A percentile compares a stretch with the other conserved stretches of the same genome.
Conservation (phyloP, 345 rosid genomes). For the Linum trigynum region DNA sequence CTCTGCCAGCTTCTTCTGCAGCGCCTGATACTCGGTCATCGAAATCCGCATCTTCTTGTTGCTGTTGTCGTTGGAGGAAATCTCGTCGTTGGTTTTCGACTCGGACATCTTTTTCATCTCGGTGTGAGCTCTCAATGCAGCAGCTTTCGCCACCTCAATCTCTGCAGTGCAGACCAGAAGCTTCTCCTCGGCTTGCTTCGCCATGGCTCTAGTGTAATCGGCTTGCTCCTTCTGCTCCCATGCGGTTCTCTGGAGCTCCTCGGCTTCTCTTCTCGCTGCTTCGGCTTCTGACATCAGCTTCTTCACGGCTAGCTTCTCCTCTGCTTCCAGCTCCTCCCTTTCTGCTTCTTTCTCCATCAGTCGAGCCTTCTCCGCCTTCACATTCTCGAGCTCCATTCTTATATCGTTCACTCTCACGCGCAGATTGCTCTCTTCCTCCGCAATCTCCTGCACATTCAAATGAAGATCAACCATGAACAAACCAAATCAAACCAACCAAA, state of each 20-base stretch:
- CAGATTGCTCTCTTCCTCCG: constrained; percentile 54
- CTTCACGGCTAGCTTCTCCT: constrained; percentile 18
- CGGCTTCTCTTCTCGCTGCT: constrained; percentile 43
- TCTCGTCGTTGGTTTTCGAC: constrained; percentile 15
- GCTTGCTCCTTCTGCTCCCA: constrained; percentile 41
- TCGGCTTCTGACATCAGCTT: constrained; percentile 40
- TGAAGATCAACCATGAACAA: too few species aligned
- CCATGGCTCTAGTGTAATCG: constrained; percentile 24
- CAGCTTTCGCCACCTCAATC: constrained; percentile 46
- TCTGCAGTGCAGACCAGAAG: constrained; percentile 33
- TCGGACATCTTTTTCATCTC: constrained; percentile 42
- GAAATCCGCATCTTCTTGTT: constrained; percentile 42
- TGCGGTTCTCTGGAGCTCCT: constrained; percentile 30
- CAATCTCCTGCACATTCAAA: constrained; percentile 20
- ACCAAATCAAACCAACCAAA: too few species aligned
- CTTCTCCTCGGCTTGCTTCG: constrained; percentile 39
- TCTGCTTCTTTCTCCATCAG: constrained; percentile 28
- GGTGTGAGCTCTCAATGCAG: constrained; percentile 40
- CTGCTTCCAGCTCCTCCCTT: constrained; percentile 7
- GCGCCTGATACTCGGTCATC: constrained; percentile 38
- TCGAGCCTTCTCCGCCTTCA: constrained; percentile 31
- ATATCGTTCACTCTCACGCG: constrained; percentile 35
- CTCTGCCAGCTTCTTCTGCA: constrained; percentile 47
- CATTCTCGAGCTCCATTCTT: constrained; percentile 45
- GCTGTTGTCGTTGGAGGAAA: constrained; percentile 6